Evolutionary conservation across 192 early-diverging fungal genomes (phyloP), one percentile per base, ranked within the genome.

Genomic region (Allomyces macrogynus): DNA sequence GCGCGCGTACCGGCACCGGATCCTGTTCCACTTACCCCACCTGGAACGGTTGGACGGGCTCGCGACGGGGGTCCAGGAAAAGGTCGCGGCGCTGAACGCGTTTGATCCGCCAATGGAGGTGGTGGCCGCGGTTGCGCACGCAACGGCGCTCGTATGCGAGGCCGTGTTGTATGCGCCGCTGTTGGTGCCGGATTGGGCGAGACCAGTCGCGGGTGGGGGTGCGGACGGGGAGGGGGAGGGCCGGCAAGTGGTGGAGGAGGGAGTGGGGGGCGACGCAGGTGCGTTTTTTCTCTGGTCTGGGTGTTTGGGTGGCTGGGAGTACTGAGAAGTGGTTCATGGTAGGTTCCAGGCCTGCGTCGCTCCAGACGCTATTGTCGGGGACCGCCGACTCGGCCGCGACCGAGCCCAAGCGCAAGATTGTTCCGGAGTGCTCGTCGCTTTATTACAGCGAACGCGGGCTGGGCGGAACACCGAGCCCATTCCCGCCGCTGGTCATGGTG

Each of bases 401-500:
- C 32, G 32, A 40, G 32, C 32, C 32, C 32, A 40, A 40, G 3
- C 32, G 32, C 3, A 40, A 40, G 32, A 8, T 40, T 3, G 32
- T 8, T 3, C 32, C 32, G 7, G 32, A 3, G 7, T 40, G 32
- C 32, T 40, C 32, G 32, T 74, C 49, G 49, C 49, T 57, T 5
- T 57, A 57, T 16, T 57, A 20, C 20, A 20, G 16, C 49, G 49
- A 14, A 3, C 20, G 16, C 16, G 49, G 49, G 3, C 49, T 57
- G 16, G 49, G 49, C 49, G 12, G 16, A 74, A 10, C 72, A 26
- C 72, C 71, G 10, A 68, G 69, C 40, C 26, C 72, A 61, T 62
- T 78, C 60, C 22, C 77, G 26, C 80, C 80, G 10, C 64, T 83
- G 20, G 80, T 83, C 26, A 24, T 83, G 23, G 80, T 71, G 54